Conservation (phyloP, 305 asterid species). For the Euphrasia arctica region DNA sequence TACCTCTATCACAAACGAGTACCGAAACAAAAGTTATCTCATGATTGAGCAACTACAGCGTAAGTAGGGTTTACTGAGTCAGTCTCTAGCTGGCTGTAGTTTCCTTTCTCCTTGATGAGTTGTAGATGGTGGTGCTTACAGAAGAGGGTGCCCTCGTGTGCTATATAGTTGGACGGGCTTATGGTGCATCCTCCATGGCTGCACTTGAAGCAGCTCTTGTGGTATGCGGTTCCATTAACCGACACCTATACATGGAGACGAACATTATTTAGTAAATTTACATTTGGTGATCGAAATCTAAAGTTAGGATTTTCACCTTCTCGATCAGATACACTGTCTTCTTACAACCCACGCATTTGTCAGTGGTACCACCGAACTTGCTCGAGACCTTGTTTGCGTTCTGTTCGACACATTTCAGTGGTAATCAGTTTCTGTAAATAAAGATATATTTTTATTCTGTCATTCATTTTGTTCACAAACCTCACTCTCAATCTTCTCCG, state of each 20-base stretch:
- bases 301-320: constrained; percentile 46
- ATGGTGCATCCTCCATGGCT: constrained; percentile 91
- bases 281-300: not conserved
- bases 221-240: constrained; percentile 91
- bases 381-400: constrained; percentile 64
- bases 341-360: constrained; percentile 81
- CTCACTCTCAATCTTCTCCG: not conserved
- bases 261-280: not conserved
- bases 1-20: too few relatives aligned
- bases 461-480: not conserved
- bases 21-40: too few relatives aligned
- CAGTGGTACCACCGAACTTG: constrained; percentile 92
- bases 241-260: constrained; percentile 47
- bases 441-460: too few relatives aligned
- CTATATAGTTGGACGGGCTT: constrained; percentile 95
- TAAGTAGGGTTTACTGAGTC: too few relatives aligned
- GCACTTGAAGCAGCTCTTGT: constrained; percentile 96
- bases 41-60: too few relatives aligned
- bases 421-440: too few relatives aligned
- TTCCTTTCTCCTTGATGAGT: constrained; percentile 97
- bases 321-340: constrained; percentile 93
- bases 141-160: constrained; percentile 93
- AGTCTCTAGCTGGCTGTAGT: constrained; percentile 85
- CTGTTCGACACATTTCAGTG: too few relatives aligned
- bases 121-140: constrained; percentile 97